Conservation (phyloP, 345 rosid species). For the Lepidium sativum region DNA sequence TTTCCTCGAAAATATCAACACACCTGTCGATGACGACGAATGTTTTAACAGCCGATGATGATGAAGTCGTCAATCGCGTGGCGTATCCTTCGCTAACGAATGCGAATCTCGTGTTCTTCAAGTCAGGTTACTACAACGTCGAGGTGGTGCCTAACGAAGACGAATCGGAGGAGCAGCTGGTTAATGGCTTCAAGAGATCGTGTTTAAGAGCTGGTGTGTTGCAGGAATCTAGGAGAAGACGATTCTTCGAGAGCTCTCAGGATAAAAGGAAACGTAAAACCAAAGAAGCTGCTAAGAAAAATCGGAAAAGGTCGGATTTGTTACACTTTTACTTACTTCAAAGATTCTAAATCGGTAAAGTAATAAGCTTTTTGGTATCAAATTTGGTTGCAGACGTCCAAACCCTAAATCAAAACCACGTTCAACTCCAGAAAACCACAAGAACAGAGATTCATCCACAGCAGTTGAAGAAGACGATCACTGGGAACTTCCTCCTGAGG, state of each 20-base stretch:
- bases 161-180: slow-evolving; percentile 67
- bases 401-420: slow-evolving; percentile 6
- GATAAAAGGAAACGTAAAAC: slow-evolving; percentile 60
- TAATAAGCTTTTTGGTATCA: background rate
- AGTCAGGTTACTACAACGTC: slow-evolving; percentile 50
- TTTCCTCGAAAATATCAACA: background rate
- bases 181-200: slow-evolving; percentile 61
- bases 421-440: background rate
- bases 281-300: slow-evolving; percentile 75
- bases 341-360: background rate
- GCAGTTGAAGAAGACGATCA: slow-evolving; percentile 13
- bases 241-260: slow-evolving; percentile 49
- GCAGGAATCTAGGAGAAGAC: slow-evolving; percentile 58
- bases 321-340: background rate
- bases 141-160: slow-evolving; percentile 57
- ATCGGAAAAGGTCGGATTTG: slow-evolving; percentile 38
- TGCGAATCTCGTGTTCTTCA: slow-evolving; percentile 54
- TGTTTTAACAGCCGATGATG: background rate
- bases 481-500: slow-evolving; percentile 23
- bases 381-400: slow-evolving; percentile 11
- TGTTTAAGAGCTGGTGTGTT: slow-evolving; percentile 67
- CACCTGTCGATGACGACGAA: background rate
- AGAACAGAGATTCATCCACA: background rate
- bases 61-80: slow-evolving; percentile 20
- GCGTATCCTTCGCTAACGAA: slow-evolving; percentile 56